Evolutionary conservation across 345 rosid species (phyloP).

Genomic region (Nephelium lappaceum): DNA sequence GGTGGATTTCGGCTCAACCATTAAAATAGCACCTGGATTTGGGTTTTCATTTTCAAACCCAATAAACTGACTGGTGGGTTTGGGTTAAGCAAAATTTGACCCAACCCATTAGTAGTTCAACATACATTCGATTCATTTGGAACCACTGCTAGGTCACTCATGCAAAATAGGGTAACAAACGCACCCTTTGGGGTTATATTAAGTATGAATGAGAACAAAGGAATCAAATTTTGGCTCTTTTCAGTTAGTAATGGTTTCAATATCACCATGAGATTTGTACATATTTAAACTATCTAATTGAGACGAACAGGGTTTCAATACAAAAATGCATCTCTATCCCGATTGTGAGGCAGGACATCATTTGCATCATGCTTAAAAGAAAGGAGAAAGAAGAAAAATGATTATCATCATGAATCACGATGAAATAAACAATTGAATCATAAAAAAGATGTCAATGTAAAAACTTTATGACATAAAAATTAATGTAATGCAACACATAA

Average conservation of each 20-base stretch:
- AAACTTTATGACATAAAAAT: not conserved
- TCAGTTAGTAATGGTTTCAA: not conserved
- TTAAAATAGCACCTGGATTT: no score
- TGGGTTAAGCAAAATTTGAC: no score
- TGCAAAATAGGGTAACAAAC: no score
- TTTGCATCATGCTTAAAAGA: not conserved
- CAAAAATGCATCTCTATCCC: not conserved
- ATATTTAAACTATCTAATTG: not conserved
- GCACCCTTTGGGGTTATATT: no score
- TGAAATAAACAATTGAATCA: not conserved
- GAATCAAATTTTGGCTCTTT: not conserved
- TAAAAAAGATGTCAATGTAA: not conserved
- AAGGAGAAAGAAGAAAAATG: not conserved
- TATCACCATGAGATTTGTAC: not conserved
- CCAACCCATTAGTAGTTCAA: no score
- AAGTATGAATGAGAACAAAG: not conserved
- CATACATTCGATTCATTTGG: no score
- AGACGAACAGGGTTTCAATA: not conserved
- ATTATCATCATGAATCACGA: not conserved
- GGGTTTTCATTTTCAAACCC: no score
- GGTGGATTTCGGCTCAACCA: no score
- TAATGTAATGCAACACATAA: not conserved
- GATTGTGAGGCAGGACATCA: not conserved
- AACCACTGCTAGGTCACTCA: no score
- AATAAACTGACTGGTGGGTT: no score